Evolutionary conservation across 768 basidiomycete genomes (phyloP).

Genomic region (Artomyces pyxidatus): DNA sequence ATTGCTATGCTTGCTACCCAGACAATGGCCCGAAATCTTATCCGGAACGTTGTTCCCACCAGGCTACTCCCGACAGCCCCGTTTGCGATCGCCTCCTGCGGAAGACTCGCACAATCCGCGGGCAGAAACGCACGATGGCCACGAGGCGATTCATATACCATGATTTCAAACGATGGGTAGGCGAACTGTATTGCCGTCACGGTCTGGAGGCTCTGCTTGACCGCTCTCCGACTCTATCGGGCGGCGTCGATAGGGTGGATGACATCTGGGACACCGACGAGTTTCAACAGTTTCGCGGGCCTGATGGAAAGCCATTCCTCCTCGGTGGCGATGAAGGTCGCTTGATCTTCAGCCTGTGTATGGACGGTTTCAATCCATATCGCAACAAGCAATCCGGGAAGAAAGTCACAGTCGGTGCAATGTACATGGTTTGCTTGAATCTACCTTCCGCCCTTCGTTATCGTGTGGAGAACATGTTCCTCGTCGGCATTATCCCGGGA

Average conservation of each 20-base stretch:
- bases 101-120: neutral
- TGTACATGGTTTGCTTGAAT: conserved; percentile 29
- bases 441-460: conserved; percentile 27
- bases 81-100: neutral
- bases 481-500: conserved; percentile 30
- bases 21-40: neutral
- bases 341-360: conserved; percentile 22
- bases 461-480: conserved; percentile 15
- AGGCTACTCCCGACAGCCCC: neutral
- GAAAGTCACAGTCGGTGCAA: conserved; percentile 17
- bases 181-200: neutral
- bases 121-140: neutral
- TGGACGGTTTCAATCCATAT: conserved; percentile 30
- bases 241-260: neutral
- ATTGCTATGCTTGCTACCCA: neutral
- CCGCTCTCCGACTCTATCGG: neutral
- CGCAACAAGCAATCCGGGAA: conserved; percentile 23
- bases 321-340: conserved; percentile 10
- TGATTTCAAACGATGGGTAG: neutral
- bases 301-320: neutral
- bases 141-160: neutral
- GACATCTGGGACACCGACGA: neutral
- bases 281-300: neutral
- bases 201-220: neutral
- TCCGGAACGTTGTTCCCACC: neutral